Evolutionary conservation across 768 basidiomycete species (phyloP), one percentile per base, ranked within the genome.

Genomic region (Pleurotus pulmonarius): DNA sequence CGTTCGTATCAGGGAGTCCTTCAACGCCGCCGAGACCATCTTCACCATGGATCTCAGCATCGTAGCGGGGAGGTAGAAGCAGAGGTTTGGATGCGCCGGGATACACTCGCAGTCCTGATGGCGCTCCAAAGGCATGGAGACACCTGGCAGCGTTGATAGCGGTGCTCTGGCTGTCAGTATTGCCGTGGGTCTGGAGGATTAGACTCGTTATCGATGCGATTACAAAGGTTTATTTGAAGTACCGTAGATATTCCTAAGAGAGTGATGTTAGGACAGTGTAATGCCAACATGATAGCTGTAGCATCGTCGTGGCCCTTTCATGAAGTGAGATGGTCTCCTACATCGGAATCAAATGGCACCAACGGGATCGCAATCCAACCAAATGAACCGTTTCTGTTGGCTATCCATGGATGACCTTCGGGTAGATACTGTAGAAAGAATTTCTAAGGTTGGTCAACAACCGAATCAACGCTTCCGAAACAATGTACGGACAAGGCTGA

Each of bases 291-390:
- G 49, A 95, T 85, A 3, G 91, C 92, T 9, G 84, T 85, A 4
- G 90, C 94, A 72, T 95, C 93, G 63, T 96, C 93, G 63, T 95
- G 93, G 12, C 93, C 92, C 90, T 92, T 49, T 46, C 8, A 55
- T n/a, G 40, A 56, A 39, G 62, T 38, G 53, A 41, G 9, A 40
- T 38, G 9, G 45, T 46, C 18, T 25, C 24, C 40, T 40, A 49
- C 24, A 34, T 15, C 24, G 29, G 8, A 9, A 15, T 25, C 45
- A 12, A 5, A 25, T 29, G n/a, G 40, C 29, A 62, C 81, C 34
- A 65, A 86, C 86, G 11, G 87, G 85, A 64, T 88, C 87, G 15
- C 75, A 79, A 64, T 88, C 87, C 41, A 88, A 64, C 86, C 86
- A 88, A 20, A 87, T 20, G 37, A 53, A 29, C 22, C 51, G 13